Conservation (phyloP, 2,329 filamentous ascomycete genomes). For the Hysterium pulicare region DNA sequence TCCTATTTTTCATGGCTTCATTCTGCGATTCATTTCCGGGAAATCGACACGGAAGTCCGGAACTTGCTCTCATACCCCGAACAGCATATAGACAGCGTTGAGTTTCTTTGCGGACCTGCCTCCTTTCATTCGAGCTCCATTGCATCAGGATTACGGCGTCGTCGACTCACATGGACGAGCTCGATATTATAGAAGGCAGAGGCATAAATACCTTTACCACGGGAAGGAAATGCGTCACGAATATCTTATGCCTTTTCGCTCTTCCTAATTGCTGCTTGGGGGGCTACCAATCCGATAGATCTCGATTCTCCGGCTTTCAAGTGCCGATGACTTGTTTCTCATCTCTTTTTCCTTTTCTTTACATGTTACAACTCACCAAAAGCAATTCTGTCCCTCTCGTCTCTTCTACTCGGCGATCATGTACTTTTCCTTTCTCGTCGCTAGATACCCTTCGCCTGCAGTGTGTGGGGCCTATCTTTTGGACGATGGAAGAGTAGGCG, state of each 20-base stretch:
- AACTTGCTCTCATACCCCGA: conserved; percentile 45
- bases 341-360: conserved; percentile 25
- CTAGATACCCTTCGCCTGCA: conserved; percentile 4
- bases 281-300: conserved; percentile 32
- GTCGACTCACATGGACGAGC: conserved; percentile 33
- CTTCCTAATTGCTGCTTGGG: conserved; percentile 41
- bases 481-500: conserved; percentile 34
- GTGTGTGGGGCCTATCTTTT: conserved; percentile 21
- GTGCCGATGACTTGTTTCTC: conserved; percentile 29
- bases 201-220: conserved; percentile 24
- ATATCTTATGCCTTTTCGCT: conserved; percentile 36
- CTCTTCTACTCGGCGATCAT: conserved; percentile 22
- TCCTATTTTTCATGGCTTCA: conserved; percentile 27
- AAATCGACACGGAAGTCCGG: conserved; percentile 38
- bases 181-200: conserved; percentile 35
- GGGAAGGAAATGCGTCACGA: conserved; percentile 36
- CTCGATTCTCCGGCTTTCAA: conserved; percentile 38
- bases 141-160: conserved; percentile 36
- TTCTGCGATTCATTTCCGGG: conserved; percentile 30
- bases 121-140: conserved; percentile 34
- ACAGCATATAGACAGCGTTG: conserved; percentile 51
- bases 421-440: conserved; percentile 9
- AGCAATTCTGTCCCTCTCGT: conserved; percentile 39
- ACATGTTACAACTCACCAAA: conserved; percentile 23
- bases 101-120: conserved; percentile 44